Conservation (phyloP, 768 basidiomycete genomes). For the Imleria badia region DNA sequence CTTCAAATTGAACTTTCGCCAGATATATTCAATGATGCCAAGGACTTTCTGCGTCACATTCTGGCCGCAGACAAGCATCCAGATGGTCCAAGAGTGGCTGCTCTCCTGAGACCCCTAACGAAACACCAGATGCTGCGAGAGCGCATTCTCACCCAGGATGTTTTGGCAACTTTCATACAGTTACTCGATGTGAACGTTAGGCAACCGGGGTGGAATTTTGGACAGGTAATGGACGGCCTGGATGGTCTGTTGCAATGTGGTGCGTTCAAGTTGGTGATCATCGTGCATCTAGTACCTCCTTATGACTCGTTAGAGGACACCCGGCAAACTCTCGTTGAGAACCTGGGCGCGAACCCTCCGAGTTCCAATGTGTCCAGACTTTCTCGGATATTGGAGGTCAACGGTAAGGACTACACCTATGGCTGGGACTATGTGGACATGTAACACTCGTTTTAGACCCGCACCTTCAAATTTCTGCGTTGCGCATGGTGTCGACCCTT, state of each 20-base stretch:
- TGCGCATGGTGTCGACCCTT: conserved; percentile 10
- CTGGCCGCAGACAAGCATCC: conserved; percentile 13
- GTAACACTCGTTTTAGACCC: no score
- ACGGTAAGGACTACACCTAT: conserved; percentile 4
- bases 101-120: conserved; percentile 21
- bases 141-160: conserved; percentile 13
- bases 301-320: conserved; percentile 9
- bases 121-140: conserved; percentile 16
- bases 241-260: conserved; percentile 17
- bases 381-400: conserved; percentile 1
- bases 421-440: neutral
- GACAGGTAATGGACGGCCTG: conserved; percentile 24
- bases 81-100: conserved; percentile 17
- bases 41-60: conserved; percentile 11
- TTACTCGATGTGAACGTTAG: conserved; percentile 12
- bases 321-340: neutral
- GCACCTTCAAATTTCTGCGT: no score
- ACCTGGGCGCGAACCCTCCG: neutral
- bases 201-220: conserved; percentile 4
- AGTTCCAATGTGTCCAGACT: neutral
- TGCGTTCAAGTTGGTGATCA: conserved; percentile 3
- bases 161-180: conserved; percentile 10
- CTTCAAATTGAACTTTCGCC: neutral
- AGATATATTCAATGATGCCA: conserved; percentile 12
- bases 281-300: neutral